Base-by-base conservation (phyloP, 2,329 filamentous ascomycete genomes). In the Hypoxylon sp. region DNA sequence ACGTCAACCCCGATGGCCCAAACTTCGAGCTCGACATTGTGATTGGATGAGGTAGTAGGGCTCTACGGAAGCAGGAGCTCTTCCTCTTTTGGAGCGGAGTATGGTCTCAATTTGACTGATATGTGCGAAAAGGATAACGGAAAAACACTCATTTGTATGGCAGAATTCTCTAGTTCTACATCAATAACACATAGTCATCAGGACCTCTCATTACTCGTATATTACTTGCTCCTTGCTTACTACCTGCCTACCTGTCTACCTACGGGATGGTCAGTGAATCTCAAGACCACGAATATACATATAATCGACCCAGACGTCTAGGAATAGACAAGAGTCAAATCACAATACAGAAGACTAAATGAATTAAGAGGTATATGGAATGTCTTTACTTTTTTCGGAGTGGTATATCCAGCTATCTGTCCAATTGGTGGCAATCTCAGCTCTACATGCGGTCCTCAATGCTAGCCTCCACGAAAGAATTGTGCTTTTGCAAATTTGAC, bases 371-470 rank as follows among this genome's bases (percentile, higher is more conserved):
- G 17, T 2, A 23, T 46, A 17, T 25, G 10, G 5, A n/a, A 19
- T 56, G 14, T 45, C 34, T 23, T 49, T 58, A 28, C 14, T 58
- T 13, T 45, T 48, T 28, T 10, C 50, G 19, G 17, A 11, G 50
- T 60, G 65, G 65, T 69, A 69, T 69, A 66, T 69, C 53, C 57
- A 36, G 32, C 41, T 7, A 78, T 76, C 10, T 65, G 25, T 9
- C 11, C 76, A 68, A 65, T 75, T 72, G 69, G 45, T 63, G 65
- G 34, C 63, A 68, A 71, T 69, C 55, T 70, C 61, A 57, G 49
- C 55, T 71, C 65, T 72, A 74, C 70, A 71, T 72, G 65, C 69
- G 55, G 51, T 66, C 25, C 41, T 45, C 9, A 19, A 36, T 64
- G 62, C 55, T 56, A 17, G 32, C 45, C n/a, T 28, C 23, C 36